phyloP scores from a whole-genome alignment of 1,284 basidiomycete species.

The Ustilago nuda region DNA sequence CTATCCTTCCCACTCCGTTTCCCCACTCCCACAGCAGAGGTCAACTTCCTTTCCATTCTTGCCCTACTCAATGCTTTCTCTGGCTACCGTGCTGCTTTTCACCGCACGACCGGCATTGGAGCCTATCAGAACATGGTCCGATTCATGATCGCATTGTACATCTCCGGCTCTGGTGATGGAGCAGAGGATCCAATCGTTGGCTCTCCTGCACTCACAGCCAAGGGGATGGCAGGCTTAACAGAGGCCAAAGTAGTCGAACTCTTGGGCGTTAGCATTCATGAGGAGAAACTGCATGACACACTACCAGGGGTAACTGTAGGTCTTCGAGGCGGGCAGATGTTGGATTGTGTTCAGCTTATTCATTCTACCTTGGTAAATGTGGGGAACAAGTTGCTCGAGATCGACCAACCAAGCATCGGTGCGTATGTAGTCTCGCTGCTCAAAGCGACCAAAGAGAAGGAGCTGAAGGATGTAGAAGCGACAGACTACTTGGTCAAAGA shows the following conservation, averaged over 20 bases:
- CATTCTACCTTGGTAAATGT: constrained; percentile 78
- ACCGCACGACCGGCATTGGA: constrained; percentile 52
- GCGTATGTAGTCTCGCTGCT: constrained; percentile 78
- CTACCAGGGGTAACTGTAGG: constrained; percentile 81
- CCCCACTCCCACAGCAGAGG: constrained; percentile 40
- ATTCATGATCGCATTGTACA: constrained; percentile 58
- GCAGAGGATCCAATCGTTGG: constrained; percentile 31
- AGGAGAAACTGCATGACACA: constrained; percentile 78
- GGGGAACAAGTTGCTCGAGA: constrained; percentile 76
- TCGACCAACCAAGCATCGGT: constrained; percentile 79
- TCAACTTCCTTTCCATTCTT: constrained; percentile 63
- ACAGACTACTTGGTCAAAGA: constrained; percentile 11
- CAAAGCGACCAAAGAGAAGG: constrained; percentile 72
- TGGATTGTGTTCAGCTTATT: constrained; percentile 79
- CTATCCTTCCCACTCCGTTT: constrained; percentile 61
- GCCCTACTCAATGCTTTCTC: constrained; percentile 61
- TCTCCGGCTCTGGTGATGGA: constrained; percentile 23
- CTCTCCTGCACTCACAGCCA: constrained; percentile 24
- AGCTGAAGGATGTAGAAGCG: constrained; percentile 47
- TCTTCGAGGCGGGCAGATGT: constrained; percentile 77
- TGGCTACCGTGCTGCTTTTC: constrained; percentile 60
- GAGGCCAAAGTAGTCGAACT: constrained; percentile 49
- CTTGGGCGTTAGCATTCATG: constrained; percentile 60
- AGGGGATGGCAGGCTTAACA: constrained; percentile 37
- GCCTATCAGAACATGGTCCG: constrained; percentile 61